A percentile compares a stretch with the other conserved stretches of the same genome.
phyloP scores from a whole-genome alignment of 345 rosid species.

The Psidium guajava region DNA sequence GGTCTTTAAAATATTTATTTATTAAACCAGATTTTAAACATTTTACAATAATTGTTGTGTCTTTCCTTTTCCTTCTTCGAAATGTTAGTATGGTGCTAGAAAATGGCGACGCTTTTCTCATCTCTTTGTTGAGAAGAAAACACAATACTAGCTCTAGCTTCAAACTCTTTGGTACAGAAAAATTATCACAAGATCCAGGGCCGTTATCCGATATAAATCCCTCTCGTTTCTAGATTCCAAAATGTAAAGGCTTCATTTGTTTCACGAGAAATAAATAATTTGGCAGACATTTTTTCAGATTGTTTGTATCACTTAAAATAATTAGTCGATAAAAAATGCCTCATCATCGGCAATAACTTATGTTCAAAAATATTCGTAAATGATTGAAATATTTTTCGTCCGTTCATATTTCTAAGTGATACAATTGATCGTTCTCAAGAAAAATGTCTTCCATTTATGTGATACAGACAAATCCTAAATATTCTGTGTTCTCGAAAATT shows the following conservation, averaged over 20 bases:
- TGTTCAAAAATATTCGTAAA: not conserved
- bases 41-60: not conserved
- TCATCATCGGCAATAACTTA: no score
- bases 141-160: not conserved
- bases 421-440: fast-evolving
- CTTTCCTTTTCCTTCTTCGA: not conserved
- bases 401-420: fast-evolving
- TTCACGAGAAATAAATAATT: not conserved
- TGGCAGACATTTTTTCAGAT: not conserved
- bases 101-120: not conserved
- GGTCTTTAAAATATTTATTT: no score
- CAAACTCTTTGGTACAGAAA: not conserved
- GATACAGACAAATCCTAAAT: fast-evolving
- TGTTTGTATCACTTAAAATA: fast-evolving
- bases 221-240: not conserved
- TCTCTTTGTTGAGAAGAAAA: not conserved
- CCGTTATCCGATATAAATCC: not conserved
- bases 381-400: fast-evolving
- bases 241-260: not conserved
- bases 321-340: fast-evolving
- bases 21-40: not conserved
- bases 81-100: not conserved
- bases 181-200: not conserved
- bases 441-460: not conserved
- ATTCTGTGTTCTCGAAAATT: not conserved